Conservation (phyloP, 768 basidiomycete genomes). For the Auricularia auricula-judae region DNA sequence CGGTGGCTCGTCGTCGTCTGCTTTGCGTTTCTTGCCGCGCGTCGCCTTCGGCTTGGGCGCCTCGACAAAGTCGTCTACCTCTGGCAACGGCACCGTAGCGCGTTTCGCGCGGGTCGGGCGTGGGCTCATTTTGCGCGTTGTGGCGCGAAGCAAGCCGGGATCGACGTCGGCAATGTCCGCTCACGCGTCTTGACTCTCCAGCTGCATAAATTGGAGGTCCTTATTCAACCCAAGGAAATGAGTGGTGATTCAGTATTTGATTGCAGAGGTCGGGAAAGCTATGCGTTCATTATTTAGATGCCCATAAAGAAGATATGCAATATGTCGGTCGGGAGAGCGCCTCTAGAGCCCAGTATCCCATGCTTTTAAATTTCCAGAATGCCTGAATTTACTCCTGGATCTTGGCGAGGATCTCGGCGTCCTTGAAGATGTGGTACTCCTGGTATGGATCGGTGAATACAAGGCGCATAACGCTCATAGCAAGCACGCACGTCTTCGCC, state of each 20-base stretch:
- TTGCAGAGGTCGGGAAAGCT: not conserved
- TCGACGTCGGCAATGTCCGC: not conserved
- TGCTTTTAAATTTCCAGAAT: not conserved
- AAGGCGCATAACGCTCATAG: too few relatives aligned
- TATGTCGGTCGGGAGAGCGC: not conserved
- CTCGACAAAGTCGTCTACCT: not conserved
- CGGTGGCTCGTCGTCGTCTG: not conserved
- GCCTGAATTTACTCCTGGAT: slow-evolving; percentile 61
- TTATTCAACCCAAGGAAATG: not conserved
- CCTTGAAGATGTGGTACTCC: slow-evolving; percentile 95
- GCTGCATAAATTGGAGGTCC: too few relatives aligned
- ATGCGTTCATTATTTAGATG: not conserved
- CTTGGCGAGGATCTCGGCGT: slow-evolving; percentile 91
- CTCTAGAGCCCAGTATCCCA: not conserved
- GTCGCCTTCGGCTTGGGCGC: not conserved
- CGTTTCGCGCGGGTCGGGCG: not conserved
- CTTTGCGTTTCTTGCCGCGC: not conserved
- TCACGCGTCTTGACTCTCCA: too few relatives aligned
- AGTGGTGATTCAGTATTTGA: not conserved
- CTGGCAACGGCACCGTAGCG: not conserved
- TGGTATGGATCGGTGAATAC: slow-evolving; percentile 18
- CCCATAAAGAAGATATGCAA: not conserved
- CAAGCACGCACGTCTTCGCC: slow-evolving; percentile 75
- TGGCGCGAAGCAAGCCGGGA: not conserved
- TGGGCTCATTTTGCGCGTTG: not conserved